Evolutionary conservation across 2,329 filamentous ascomycete species (phyloP), one percentile per base, ranked within the genome.

Genomic region (Meredithiella fracta): DNA sequence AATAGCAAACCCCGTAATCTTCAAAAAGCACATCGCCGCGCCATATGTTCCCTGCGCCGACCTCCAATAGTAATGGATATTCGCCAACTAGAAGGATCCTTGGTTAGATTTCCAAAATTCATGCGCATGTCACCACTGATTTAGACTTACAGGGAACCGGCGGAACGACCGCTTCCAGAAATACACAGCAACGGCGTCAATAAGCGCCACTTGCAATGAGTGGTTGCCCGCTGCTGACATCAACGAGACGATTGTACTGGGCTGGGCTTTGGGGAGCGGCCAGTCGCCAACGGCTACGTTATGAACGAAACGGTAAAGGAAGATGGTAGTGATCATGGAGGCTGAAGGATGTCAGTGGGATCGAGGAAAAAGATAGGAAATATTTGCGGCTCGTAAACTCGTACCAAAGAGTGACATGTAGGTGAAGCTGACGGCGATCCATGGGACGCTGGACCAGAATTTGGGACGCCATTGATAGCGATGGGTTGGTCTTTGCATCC

Each of bases 1-100:
- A 47, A 59, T 56, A 20, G 57, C 57, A 56, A 56, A 59, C 22
- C 42, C 51, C 1, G 54, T 59, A 31, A 59, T 53, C 25, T 59
- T 56, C 8, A 56, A 14, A 14, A 59, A 47, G 51, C 50, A 53
- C 20, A 53, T 25, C 4, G 51, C 14, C 11, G 57, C 40, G 3
- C 53, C 54, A 23, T 56, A 56, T 8, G 44, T 56, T 4, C 54
- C 57, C 51, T 56, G 54, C 3, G 50, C 50, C 5, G 57, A 55
- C 8, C 54, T 34, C 57, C 57, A 59, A 29, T 59, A 59, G 26
- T 59, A 53, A n/a, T 59, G 57, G 15, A 59, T 53, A 31, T 59
- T 59, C 23, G 57, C 22, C 25, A 59, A 38, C 57, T 58, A 53
- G 31, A 49, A 31, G 14, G n/a, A 49, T 49, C 17, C 11, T 25